Evolutionary conservation across 192 early-diverging fungal species (phyloP).

Genomic region (Gigaspora rosea): DNA sequence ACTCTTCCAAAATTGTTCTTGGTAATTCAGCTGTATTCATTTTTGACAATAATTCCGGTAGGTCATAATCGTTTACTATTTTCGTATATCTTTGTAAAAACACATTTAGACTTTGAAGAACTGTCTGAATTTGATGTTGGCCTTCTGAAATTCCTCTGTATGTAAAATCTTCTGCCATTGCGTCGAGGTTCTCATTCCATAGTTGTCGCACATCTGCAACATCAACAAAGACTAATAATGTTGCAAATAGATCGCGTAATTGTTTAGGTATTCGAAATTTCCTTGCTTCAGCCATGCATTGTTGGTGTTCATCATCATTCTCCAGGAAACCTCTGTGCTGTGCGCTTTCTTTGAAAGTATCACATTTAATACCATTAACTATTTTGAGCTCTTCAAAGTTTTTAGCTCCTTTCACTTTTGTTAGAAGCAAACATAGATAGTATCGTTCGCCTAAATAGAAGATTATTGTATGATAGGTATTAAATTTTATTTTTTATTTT

Average conservation of each 20-base stretch:
- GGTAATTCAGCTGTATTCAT: background rate
- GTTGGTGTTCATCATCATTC: slow-evolving; percentile 32
- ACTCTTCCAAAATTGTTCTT: background rate
- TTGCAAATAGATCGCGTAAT: slow-evolving; percentile 32
- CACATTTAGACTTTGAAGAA: background rate
- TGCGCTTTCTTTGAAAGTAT: slow-evolving; percentile 32
- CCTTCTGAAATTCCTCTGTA: background rate
- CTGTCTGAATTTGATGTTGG: background rate
- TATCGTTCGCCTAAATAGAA: slow-evolving; percentile 28
- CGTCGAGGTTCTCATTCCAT: background rate
- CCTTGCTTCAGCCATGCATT: slow-evolving; percentile 26
- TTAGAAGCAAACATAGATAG: slow-evolving; percentile 35
- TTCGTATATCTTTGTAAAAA: background rate
- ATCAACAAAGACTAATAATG: slow-evolving; percentile 7
- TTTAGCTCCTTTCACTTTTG: slow-evolving; percentile 17
- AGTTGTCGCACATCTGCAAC: background rate
- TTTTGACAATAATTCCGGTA: background rate
- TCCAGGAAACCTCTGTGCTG: slow-evolving; percentile 29
- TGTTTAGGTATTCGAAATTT: slow-evolving; percentile 6
- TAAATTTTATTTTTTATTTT: no score
- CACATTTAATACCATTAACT: slow-evolving; percentile 1
- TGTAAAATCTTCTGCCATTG: background rate
- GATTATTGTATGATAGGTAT: no score
- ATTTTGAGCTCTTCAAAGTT: slow-evolving; percentile 32
- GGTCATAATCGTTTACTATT: background rate